These are phyloP conservation scores for Bipolaris gigantea DNA, from an alignment of 2,329 filamentous ascomycete genomes.

Conservation along the genomic window DNA sequence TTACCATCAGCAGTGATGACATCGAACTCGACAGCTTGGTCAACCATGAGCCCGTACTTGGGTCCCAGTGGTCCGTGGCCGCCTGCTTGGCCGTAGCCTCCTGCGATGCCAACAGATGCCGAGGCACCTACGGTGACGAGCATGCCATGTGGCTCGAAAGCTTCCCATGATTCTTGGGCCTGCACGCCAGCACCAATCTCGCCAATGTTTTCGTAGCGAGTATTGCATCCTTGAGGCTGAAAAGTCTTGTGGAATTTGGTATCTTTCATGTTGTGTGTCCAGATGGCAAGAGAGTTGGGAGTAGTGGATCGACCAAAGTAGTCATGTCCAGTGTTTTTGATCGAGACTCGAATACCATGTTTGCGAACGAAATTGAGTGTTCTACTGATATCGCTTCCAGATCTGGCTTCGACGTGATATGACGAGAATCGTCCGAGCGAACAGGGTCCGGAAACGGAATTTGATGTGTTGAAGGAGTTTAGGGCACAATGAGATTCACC, in stretches of 20 bases:
- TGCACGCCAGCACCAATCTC: constrained; percentile 41
- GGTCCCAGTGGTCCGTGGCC: constrained; percentile 59
- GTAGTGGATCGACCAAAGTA: constrained; percentile 41
- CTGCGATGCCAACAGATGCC: constrained; percentile 54
- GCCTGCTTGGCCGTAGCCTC: constrained; percentile 51
- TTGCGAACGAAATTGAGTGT: constrained; percentile 34
- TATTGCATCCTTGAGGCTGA: constrained; percentile 28
- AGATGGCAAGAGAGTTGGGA: constrained; percentile 40
- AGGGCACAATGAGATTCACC: constrained; percentile 36
- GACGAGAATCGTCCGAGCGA: constrained; percentile 39
- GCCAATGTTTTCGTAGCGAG: constrained; percentile 37
- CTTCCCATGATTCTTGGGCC: constrained; percentile 42
- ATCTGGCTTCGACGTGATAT: constrained; percentile 38
- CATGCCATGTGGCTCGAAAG: constrained; percentile 38
- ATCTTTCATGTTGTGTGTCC: constrained; percentile 43
- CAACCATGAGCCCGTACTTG: constrained; percentile 47
- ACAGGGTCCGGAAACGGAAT: constrained; percentile 31
- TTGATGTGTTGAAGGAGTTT: constrained; percentile 30
- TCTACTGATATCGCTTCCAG: constrained; percentile 30
- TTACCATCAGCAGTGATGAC: constrained; percentile 40
- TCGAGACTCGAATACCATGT: constrained; percentile 39
- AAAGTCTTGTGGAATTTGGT: constrained; percentile 32
- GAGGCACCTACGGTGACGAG: constrained; percentile 42
- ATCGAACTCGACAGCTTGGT: constrained; percentile 43
- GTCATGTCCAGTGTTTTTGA: constrained; percentile 45